Evolutionary conservation across 208 protist genomes (phyloP), one percentile per base, ranked within the genome.

Genomic region (Leishmania mexicana): DNA sequence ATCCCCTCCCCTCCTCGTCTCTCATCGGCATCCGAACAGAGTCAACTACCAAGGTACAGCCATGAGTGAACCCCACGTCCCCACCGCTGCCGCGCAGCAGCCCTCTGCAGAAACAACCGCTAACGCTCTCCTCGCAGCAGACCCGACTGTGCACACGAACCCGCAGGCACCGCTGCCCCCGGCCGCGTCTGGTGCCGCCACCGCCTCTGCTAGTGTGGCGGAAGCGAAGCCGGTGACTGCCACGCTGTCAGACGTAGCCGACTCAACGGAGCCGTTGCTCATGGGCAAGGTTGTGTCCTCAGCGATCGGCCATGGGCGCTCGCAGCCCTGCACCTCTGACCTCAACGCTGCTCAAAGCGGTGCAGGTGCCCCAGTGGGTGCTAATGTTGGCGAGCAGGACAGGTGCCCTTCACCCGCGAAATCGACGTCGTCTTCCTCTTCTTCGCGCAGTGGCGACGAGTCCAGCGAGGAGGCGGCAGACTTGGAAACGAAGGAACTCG

Each of bases 401-500:
- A 53, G 17, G 53, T n/a, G 51, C 1, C 42, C 35, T 7, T 35
- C 15, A 13, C 42, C 75, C 17, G 58, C 31, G 58, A 54, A 45
- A 40, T 70, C 57, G 8, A 10, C 75, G 1, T 67, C 62, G 45
- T 67, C 62, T 35, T 79, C 76, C 28, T 73, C 60, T 47, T 31
- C 15, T 45, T 49, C 76, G 15, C 3, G 7, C 80, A 78, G 76
- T 51, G 72, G 5, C 24, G 58, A 67, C 6, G 79, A 86, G n/a
- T 47, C 75, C 1, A 73, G 57, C 65, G 65, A 60, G 17, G 74
- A 78, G 40, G n/a, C 53, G 53, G 78, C 54, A 65, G 76, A 79
- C n/a, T 49, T 76, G 24, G 62, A 67, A 47, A 57, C 75, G 60
- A 80, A 57, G 24, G 84, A 89, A 81, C 84, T 96, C 6, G 64